Base-by-base conservation (phyloP, 495 filamentous ascomycete genomes). In the Trichoderma virens region DNA sequence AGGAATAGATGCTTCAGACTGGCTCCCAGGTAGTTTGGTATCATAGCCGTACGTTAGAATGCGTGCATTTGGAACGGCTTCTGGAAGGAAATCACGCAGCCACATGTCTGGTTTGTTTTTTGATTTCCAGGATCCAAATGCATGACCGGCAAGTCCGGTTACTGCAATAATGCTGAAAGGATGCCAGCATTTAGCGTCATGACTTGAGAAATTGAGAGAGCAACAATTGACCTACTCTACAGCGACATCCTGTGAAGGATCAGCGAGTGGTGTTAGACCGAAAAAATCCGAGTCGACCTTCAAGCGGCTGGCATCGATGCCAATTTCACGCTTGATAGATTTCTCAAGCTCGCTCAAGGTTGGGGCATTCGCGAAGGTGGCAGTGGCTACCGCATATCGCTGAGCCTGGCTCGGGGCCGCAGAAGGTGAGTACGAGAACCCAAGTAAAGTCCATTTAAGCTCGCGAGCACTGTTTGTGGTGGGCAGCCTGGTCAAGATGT, bases 111-210 rank as follows among this genome's bases (percentile, higher is more conserved):
- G 61, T 5, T 60, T 41, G 30, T 18, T 61, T 61, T 45, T 62
- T 23, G 68, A 62, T 51, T 65, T 69, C 61, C 70, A 71, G 1
- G 70, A 71, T 3, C 69, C 66, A 62, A 71, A 65, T 0, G 70
- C 69, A 67, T 71, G 69, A 35, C 70, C 70, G 20, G 62, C 70
- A 34, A 69, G 60, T 28, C 70, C 69, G 13, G 65, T 51, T 5
- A 71, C 64, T 1, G 70, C 67, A 47, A 72, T 39, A 64, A 66
- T 61, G 61, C 71, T 73, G 41, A n/a, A 56, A 25, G 62, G 13
- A 45, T 23, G 14, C 28, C 27, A 31, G 59, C 59, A 60, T 5
- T 23, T 8, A 56, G 47, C 47, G 27, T 14, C 5, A 18, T 60
- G n/a, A n/a, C n/a, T n/a, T n/a, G n/a, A n/a, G n/a, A n/a, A n/a